A percentile compares a stretch with the other conserved stretches of the same genome.
These are phyloP conservation scores for Solanum etuberosum DNA, from an alignment of 257 asterid species.

Conservation along the genomic window DNA sequence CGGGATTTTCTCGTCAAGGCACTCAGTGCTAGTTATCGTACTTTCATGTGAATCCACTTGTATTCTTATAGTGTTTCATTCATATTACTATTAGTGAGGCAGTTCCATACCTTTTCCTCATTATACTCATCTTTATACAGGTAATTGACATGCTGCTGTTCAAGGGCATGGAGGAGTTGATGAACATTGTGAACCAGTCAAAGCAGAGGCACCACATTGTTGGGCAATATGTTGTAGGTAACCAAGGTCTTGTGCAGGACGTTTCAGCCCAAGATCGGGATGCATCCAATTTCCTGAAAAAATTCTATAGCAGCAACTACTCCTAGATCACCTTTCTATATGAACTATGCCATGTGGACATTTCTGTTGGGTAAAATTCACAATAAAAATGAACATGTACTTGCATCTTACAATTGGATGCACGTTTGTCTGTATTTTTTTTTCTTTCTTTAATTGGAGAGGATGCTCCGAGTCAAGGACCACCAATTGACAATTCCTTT, in stretches of 20 bases:
- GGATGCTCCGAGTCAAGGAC: not conserved
- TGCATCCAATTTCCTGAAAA: slow-evolving; percentile 50
- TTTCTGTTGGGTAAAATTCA: not conserved
- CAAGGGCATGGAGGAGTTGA: slow-evolving; percentile 80
- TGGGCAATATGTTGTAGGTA: slow-evolving; percentile 68
- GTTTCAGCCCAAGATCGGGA: slow-evolving; percentile 38
- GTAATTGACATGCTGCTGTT: slow-evolving; percentile 81
- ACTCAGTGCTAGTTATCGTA: not conserved
- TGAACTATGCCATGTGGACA: not conserved
- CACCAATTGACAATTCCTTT: not conserved
- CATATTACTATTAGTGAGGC: not conserved
- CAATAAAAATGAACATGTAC: not conserved
- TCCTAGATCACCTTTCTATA: not conserved
- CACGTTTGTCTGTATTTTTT: not conserved
- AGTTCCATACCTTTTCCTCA: not conserved
- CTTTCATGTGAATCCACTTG: not conserved
- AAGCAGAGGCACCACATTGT: slow-evolving; percentile 93
- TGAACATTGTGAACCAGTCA: slow-evolving; percentile 65
- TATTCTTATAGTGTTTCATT: not conserved
- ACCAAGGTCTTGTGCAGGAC: slow-evolving; percentile 34
- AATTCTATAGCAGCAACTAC: slow-evolving; percentile 73
- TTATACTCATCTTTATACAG: slow-evolving; percentile 20
- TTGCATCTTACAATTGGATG: not conserved
- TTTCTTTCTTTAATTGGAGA: not conserved
- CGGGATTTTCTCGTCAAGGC: not conserved